Evolutionary conservation across 1,284 basidiomycete species (phyloP).

Genomic region (Boletellus deceptivus): DNA sequence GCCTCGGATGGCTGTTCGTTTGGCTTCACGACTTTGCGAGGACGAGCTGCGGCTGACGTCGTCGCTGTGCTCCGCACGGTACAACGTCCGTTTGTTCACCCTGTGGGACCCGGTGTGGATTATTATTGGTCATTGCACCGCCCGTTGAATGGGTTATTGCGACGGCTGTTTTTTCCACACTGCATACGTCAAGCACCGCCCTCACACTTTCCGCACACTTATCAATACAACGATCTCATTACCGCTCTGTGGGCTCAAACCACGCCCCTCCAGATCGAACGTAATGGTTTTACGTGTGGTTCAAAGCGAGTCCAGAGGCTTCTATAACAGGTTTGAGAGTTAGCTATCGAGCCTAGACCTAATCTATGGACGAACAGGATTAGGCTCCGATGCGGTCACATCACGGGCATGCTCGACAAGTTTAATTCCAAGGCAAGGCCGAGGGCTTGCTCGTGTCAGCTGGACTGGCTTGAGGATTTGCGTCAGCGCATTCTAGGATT

Average conservation of each 20-base stretch:
- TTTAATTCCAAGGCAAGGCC: slow-evolving; percentile 4
- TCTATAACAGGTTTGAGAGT: slow-evolving; percentile 6
- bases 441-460: slow-evolving; percentile 1
- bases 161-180: slow-evolving; percentile 4
- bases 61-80: too few relatives aligned
- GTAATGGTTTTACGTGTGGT: slow-evolving; percentile 17
- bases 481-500: background rate
- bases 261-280: slow-evolving; percentile 7
- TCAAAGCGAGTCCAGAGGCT: slow-evolving; percentile 2
- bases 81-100: background rate
- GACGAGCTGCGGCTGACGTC: background rate
- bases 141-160: slow-evolving; percentile 1
- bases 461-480: slow-evolving; percentile 1
- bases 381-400: background rate
- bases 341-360: slow-evolving; percentile 4
- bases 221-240: slow-evolving; percentile 9
- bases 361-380: slow-evolving; percentile 11
- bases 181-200: slow-evolving; percentile 16
- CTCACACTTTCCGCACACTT: slow-evolving; percentile 11
- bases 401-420: background rate
- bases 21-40: slow-evolving; percentile 2
- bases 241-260: slow-evolving; percentile 12
- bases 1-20: slow-evolving; percentile 1
- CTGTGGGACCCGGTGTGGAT: background rate
- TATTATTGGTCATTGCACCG: background rate